Evolutionary conservation across 1,284 basidiomycete genomes (phyloP), one percentile per base, ranked within the genome.

Genomic region (Tilletia indica): DNA sequence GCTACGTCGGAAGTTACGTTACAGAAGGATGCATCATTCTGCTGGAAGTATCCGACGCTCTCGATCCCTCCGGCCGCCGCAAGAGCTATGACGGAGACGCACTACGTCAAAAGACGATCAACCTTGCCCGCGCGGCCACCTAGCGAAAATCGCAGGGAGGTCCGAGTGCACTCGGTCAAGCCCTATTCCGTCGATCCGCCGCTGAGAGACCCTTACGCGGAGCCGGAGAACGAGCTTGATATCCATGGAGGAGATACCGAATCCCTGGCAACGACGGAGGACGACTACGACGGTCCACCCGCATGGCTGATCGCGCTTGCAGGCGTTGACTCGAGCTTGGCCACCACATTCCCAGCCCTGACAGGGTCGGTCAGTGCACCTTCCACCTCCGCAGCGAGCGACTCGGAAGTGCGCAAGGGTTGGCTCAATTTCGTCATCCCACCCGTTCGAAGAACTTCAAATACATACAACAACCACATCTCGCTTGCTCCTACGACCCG

Each of bases 1-100:
- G 56, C 56, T 25, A 58, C 56, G 12, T 58, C 56, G 25, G 34
- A 58, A 3, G 56, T 58, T 25, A 58, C 56, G 4, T 58, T 58
- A 3, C 56, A 58, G 21, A 71, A 63, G 39, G 70, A 71, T 25
- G 64, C 58, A 0, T 69, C 51, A 8, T 71, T 71, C 66, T 49
- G 51, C 16, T 71, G 70, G 70, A 58, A 71, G 8, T 64, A 68
- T 49, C 70, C 70, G 14, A 71, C 67, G 19, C 45, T 71, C 34
- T 71, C 70, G 11, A 34, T 71, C 0, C 70, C 70, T 11, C 70
- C 70, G 6, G 70, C 70, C 16, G 70, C 70, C 2, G 70, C 67
- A 34, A 36, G 70, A 42, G 70, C 70, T 0, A 47, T 71, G 16
- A 38, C 36, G 9, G 48, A 67, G 25, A 68, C 67, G 25, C 70